Evolutionary conservation across 345 rosid species (phyloP), one percentile per base, ranked within the genome.

Genomic region (Moricandia arvensis): DNA sequence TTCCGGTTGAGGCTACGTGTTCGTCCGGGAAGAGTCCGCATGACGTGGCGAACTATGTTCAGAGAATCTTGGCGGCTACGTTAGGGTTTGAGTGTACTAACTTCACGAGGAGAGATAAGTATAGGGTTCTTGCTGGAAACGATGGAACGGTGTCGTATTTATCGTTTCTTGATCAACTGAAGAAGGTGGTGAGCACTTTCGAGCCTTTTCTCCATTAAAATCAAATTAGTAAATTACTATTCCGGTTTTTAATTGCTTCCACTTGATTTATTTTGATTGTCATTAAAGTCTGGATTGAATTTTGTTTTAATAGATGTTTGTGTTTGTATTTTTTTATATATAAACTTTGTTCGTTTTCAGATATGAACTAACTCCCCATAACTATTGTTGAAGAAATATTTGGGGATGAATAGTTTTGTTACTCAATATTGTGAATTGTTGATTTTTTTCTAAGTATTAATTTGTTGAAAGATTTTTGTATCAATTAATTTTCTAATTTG

Each of bases 51-150:
- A 93, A 90, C 27, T 85, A 87, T 69, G 86, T 88, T 8, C 94
- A 93, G 68, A 88, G 93, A 78, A 76, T 82, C 72, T 84, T 90
- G 57, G 95, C 93, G 0, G 75, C 86, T 6, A 83, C 87, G 11
- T 83, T 87, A 43, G 90, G 94, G 2, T 93, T 86, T 6, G 89
- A 90, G 78, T 90, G 93, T 66, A 93, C 95, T 15, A 80, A 63
- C 66, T 87, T 93, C 62, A 89, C 96, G 0, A 87, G 93, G 74
- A 90, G 85, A 69, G 98, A 87, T 53, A 93, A 90, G 86, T 90
- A 87, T 60, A 71, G 26, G 58, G 26, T 53, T 8, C 58, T 53
- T 17, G 26, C 58, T 0, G 26, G 58, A 53, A 53, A 53, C 6
- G 27, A 53, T 49, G 57, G 26, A 53, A 53, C 26, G 26, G 58